Percentiles rank a stretch among this genome's conserved stretches.
These are phyloP conservation scores for Tympanopsis confertula DNA, from an alignment of 2,329 filamentous ascomycete species.

Conservation along the genomic window DNA sequence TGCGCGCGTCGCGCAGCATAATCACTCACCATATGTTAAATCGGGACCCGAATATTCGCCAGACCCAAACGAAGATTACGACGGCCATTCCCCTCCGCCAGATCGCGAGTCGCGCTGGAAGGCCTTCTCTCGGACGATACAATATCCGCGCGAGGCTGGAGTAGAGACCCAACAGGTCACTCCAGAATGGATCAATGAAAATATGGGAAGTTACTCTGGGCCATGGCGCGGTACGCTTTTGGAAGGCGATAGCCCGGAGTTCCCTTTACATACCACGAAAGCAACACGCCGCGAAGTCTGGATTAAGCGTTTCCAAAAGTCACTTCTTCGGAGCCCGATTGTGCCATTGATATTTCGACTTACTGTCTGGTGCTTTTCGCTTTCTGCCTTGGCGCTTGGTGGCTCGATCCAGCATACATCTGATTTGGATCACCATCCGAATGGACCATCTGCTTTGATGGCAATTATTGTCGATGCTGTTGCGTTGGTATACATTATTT, in stretches of 20 bases:
- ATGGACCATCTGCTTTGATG: slow-evolving; percentile 71
- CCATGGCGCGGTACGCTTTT: slow-evolving; percentile 9
- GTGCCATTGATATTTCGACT: slow-evolving; percentile 77
- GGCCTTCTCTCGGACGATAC: slow-evolving; percentile 25
- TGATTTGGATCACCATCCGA: slow-evolving; percentile 29
- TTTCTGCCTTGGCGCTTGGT: slow-evolving; percentile 69
- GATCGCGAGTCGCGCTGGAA: slow-evolving; percentile 30
- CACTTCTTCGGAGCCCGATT: slow-evolving; percentile 68
- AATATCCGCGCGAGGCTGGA: slow-evolving; percentile 23
- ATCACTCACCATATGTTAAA: slow-evolving; percentile 22
- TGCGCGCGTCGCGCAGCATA: slow-evolving; percentile 31
- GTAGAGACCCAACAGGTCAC: slow-evolving; percentile 25
- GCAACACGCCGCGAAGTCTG: slow-evolving; percentile 23
- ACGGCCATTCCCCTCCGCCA: not conserved
- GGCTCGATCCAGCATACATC: slow-evolving; percentile 60
- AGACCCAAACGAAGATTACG: slow-evolving; percentile 2
- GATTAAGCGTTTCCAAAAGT: slow-evolving; percentile 51
- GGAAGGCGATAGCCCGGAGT: not conserved
- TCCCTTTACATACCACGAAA: not conserved
- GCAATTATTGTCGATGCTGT: slow-evolving; percentile 81
- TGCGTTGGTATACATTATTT: slow-evolving; percentile 79
- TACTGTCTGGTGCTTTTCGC: slow-evolving; percentile 71
- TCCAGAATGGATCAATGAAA: slow-evolving; percentile 28
- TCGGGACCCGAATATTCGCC: slow-evolving; percentile 8
- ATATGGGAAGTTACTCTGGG: slow-evolving; percentile 27